These are phyloP conservation scores for Ceratorhiza oryzae-sativae DNA, from an alignment of 1,284 basidiomycete species.

Conservation along the genomic window DNA sequence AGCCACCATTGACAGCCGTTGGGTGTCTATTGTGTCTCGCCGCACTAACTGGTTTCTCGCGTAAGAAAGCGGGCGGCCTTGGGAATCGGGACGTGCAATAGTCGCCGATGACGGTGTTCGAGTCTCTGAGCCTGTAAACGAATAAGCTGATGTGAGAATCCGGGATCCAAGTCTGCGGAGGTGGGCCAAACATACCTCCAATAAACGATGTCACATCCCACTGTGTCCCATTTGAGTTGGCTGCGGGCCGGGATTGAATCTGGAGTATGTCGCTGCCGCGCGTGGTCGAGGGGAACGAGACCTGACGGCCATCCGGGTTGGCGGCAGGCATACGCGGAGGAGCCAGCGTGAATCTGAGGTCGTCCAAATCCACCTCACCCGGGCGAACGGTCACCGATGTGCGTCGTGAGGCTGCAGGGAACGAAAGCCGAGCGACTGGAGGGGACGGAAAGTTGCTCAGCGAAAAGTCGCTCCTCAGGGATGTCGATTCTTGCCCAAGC, in stretches of 20 bases:
- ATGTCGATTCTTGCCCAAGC: slow-evolving; percentile 43
- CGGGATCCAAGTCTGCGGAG: slow-evolving; percentile 44
- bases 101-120: slow-evolving; percentile 10
- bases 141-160: slow-evolving; percentile 37
- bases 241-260: slow-evolving; percentile 45
- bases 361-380: slow-evolving; percentile 42
- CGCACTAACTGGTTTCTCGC: slow-evolving; percentile 15
- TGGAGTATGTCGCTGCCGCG: slow-evolving; percentile 49
- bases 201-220: slow-evolving; percentile 81
- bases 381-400: slow-evolving; percentile 21
- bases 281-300: slow-evolving; percentile 51
- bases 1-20: slow-evolving; percentile 30
- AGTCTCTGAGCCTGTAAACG: slow-evolving; percentile 27
- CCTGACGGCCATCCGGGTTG: slow-evolving; percentile 44
- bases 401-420: slow-evolving; percentile 31
- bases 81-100: slow-evolving; percentile 25
- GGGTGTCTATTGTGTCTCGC: slow-evolving; percentile 34
- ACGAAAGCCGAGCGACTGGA: slow-evolving; percentile 52
- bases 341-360: slow-evolving; percentile 45
- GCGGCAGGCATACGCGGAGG: slow-evolving; percentile 48
- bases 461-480: slow-evolving; percentile 66
- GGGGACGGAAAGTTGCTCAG: slow-evolving; percentile 73
- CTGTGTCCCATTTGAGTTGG: slow-evolving; percentile 55
- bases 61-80: slow-evolving; percentile 28
- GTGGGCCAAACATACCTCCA: slow-evolving; percentile 58